These are phyloP conservation scores for Strobilomyces confusus DNA, from an alignment of 768 basidiomycete genomes.

Conservation along the genomic window DNA sequence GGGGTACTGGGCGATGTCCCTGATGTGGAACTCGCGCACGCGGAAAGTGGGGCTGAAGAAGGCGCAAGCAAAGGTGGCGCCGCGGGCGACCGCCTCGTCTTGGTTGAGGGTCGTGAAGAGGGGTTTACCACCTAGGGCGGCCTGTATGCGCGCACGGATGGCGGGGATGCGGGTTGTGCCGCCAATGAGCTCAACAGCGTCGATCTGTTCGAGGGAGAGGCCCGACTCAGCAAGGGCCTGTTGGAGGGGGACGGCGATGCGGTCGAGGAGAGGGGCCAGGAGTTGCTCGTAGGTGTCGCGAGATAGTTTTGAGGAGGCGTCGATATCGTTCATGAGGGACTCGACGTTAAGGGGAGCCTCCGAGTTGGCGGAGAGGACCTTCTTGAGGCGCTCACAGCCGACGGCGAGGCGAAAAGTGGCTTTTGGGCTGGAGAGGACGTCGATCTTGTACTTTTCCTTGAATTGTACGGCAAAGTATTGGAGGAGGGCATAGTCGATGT, in stretches of 20 bases:
- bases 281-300: constrained; percentile 83
- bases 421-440: constrained; percentile 87
- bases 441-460: constrained; percentile 97
- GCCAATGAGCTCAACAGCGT: constrained; percentile 89
- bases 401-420: constrained; percentile 87
- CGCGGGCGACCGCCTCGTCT: constrained; percentile 95
- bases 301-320: constrained; percentile 80
- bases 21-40: constrained; percentile 89
- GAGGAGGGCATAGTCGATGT: constrained; percentile 91
- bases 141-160: constrained; percentile 82
- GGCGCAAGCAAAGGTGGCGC: constrained; percentile 95
- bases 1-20: constrained; percentile 83
- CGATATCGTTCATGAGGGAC: constrained; percentile 93
- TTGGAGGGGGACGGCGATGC: constrained; percentile 71
- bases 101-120: constrained; percentile 94
- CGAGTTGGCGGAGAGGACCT: constrained; percentile 89
- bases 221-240: constrained; percentile 79
- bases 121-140: constrained; percentile 75
- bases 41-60: constrained; percentile 98
- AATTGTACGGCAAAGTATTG: constrained; percentile 88
- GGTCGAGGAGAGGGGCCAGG: constrained; percentile 69
- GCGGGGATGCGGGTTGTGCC: constrained; percentile 92
- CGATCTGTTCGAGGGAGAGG: constrained; percentile 78
- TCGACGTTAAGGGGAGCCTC: constrained; percentile 91
- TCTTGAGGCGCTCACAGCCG: constrained; percentile 93